Evolutionary conservation across 1,139 yeast species (phyloP).

Genomic region (Sugiyamaella xylanicola): DNA sequence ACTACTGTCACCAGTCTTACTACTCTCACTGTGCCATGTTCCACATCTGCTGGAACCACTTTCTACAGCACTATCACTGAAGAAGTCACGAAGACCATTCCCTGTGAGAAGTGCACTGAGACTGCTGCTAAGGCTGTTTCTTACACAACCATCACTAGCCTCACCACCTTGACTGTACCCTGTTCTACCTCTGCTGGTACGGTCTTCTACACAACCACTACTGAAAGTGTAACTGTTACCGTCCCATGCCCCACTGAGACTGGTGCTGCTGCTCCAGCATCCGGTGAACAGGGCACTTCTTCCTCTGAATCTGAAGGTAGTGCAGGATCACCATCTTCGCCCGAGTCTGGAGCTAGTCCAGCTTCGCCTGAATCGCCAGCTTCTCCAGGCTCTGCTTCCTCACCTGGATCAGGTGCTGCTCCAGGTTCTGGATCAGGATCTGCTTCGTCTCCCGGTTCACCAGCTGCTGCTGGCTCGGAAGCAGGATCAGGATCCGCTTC

Average conservation of each 20-base stretch:
- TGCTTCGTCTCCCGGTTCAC: neutral
- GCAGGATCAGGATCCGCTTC: neutral
- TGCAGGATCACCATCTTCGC: neutral
- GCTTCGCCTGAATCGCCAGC: neutral
- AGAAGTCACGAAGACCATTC: constrained; percentile 16
- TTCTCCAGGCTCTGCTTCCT: constrained; percentile 1
- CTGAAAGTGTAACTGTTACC: constrained; percentile 16
- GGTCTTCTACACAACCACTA: constrained; percentile 8
- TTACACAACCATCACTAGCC: constrained; percentile 6
- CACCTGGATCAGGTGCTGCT: neutral
- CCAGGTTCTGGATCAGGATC: constrained; percentile 1
- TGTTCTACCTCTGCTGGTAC: constrained; percentile 18
- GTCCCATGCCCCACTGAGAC: constrained; percentile 16
- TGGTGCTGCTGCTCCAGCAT: constrained; percentile 1
- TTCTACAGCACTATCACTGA: constrained; percentile 16
- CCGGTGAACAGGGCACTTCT: constrained; percentile 8
- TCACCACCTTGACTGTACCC: constrained; percentile 17
- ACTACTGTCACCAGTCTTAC: neutral
- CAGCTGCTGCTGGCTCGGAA: constrained; percentile 13
- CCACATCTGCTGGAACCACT: constrained; percentile 16
- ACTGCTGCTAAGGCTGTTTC: constrained; percentile 4
- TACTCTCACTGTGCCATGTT: constrained; percentile 15
- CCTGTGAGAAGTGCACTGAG: constrained; percentile 9
- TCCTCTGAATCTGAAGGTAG: neutral
- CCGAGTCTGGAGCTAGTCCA: neutral